Conservation (phyloP, 2,329 filamentous ascomycete species). For the Tricladium varicosporioides region DNA sequence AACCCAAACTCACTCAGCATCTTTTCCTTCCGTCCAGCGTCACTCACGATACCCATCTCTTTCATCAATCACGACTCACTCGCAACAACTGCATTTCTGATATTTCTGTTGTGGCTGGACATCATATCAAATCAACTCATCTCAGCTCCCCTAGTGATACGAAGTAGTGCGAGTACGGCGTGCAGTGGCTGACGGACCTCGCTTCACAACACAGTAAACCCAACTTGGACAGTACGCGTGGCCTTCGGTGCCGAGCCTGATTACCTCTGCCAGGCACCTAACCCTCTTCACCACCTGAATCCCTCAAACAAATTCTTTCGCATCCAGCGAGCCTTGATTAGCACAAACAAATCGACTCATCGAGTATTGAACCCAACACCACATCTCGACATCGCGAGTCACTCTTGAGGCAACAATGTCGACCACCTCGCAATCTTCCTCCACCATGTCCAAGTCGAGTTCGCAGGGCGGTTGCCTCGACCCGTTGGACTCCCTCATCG, state of each 20-base stretch:
- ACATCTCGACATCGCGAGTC: background rate
- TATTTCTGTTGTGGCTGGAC: background rate
- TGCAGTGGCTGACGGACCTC: background rate
- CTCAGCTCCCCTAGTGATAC: background rate
- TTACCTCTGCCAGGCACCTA: background rate
- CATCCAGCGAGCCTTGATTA: background rate
- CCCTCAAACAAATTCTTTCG: background rate
- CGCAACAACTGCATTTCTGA: too few species aligned
- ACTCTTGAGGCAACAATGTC: slow-evolving; percentile 20
- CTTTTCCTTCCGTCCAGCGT: too few species aligned
- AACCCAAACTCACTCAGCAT: too few species aligned
- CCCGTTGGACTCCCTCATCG: slow-evolving; percentile 55
- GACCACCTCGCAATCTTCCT: slow-evolving; percentile 24
- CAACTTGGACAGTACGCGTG: background rate
- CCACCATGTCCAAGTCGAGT: slow-evolving; percentile 25
- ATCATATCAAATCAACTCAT: background rate
- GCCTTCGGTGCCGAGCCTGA: slow-evolving; percentile 1
- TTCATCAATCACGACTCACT: too few species aligned
- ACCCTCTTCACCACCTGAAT: slow-evolving; percentile 5
- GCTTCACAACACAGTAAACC: background rate
- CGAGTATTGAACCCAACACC: background rate
- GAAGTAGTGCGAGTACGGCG: background rate
- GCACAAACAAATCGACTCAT: background rate
- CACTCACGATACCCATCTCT: background rate
- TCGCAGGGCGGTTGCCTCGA: slow-evolving; percentile 31